A percentile compares a stretch with the other conserved stretches of the same genome.
Conservation (phyloP, 441 rosid species). For the Daphne laureola region DNA sequence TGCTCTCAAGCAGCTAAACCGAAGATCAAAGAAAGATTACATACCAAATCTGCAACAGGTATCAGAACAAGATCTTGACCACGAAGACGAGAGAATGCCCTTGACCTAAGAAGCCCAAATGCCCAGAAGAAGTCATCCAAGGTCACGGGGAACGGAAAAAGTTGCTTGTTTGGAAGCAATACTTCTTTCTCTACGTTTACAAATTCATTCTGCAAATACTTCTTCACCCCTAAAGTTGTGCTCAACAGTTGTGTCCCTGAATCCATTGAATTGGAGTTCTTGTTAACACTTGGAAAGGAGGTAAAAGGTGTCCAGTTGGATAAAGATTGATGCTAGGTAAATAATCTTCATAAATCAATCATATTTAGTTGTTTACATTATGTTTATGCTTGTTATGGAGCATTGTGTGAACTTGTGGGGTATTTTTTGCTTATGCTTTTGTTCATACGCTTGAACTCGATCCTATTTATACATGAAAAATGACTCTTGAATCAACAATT, state of each 20-base stretch:
- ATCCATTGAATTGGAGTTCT: slow-evolving; percentile 10
- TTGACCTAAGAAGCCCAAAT: slow-evolving; percentile 78
- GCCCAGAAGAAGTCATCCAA: slow-evolving; percentile 80
- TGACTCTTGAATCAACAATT: no score
- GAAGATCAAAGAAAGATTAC: slow-evolving; percentile 13
- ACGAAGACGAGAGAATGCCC: slow-evolving; percentile 84
- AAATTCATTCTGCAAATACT: slow-evolving; percentile 55
- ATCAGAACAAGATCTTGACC: slow-evolving; percentile 82
- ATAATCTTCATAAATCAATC: no score
- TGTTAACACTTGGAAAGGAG: no score
- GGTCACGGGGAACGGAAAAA: slow-evolving; percentile 60
- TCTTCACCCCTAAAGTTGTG: slow-evolving; percentile 64
- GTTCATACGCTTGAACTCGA: no score
- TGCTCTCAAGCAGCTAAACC: no score
- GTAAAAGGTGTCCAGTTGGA: no score
- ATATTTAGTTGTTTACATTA: no score
- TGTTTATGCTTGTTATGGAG: no score
- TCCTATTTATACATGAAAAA: no score
- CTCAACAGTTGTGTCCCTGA: slow-evolving; percentile 79
- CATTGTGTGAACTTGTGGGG: no score
- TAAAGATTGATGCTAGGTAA: no score
- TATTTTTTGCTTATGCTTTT: no score
- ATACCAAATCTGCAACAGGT: slow-evolving; percentile 89
- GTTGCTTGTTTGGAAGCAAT: slow-evolving; percentile 40
- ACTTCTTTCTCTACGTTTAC: slow-evolving; percentile 57